Evolutionary conservation across 208 protist genomes (phyloP).

Genomic region (Trypanosoma mega): DNA sequence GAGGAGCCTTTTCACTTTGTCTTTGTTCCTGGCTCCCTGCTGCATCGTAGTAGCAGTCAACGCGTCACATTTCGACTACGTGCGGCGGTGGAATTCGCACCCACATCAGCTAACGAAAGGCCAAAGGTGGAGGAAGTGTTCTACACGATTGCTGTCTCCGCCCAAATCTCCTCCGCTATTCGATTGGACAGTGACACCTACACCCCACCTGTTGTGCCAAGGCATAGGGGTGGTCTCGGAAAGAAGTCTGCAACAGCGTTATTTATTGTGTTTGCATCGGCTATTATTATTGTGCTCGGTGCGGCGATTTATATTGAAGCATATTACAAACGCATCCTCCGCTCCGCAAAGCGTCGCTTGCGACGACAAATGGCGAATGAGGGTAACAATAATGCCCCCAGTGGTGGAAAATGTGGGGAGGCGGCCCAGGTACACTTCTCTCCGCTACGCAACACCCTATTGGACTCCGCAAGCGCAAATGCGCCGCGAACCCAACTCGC

Average conservation of each 20-base stretch:
- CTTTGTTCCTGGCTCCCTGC: slow-evolving; percentile 76
- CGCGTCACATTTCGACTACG: slow-evolving; percentile 55
- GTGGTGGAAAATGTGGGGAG: slow-evolving; percentile 14
- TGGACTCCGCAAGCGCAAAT: background rate
- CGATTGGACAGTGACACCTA: slow-evolving; percentile 68
- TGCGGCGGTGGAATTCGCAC: slow-evolving; percentile 58
- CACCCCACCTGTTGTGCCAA: slow-evolving; percentile 31
- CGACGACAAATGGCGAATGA: slow-evolving; percentile 38
- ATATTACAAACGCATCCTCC: slow-evolving; percentile 66
- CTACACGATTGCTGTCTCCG: slow-evolving; percentile 64
- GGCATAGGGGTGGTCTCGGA: slow-evolving; percentile 26
- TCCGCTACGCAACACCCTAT: slow-evolving; percentile 1
- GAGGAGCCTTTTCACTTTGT: slow-evolving; percentile 74
- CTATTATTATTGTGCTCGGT: slow-evolving; percentile 48
- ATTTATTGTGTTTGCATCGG: slow-evolving; percentile 59
- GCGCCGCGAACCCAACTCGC: no score
- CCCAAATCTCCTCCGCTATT: slow-evolving; percentile 48
- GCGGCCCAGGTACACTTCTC: background rate
- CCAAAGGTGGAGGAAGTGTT: slow-evolving; percentile 48
- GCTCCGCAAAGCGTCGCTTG: slow-evolving; percentile 63
- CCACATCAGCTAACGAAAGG: slow-evolving; percentile 10
- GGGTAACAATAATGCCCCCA: slow-evolving; percentile 21
- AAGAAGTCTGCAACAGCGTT: slow-evolving; percentile 51
- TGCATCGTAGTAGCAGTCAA: slow-evolving; percentile 63
- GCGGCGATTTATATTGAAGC: slow-evolving; percentile 65